Percentiles rank a stretch among this genome's conserved stretches.
Conservation (phyloP, 192 early-diverging fungal genomes). For the Mortierella claussenii region DNA sequence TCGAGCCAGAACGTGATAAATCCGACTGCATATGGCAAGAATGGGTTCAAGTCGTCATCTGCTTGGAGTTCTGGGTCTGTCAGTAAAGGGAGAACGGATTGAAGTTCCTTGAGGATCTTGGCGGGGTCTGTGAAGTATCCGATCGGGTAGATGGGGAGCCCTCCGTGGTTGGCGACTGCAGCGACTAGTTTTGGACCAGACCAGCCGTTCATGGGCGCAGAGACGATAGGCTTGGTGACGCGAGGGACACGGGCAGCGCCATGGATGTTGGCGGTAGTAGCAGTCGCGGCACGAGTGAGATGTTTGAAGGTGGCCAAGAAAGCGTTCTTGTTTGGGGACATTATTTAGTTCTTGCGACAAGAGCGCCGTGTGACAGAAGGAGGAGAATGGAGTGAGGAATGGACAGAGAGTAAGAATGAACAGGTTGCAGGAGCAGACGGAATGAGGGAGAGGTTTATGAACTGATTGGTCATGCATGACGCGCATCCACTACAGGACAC, state of each 20-base stretch:
- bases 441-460: too few species aligned
- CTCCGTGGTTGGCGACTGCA: constrained; percentile 56
- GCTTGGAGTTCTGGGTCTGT: neutral
- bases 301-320: constrained; percentile 19
- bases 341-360: too few species aligned
- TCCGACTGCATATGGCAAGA: constrained; percentile 54
- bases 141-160: constrained; percentile 40
- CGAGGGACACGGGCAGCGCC: neutral
- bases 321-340: constrained; percentile 13
- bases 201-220: constrained; percentile 58
- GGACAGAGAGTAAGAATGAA: too few species aligned
- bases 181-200: constrained; percentile 50
- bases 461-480: too few species aligned
- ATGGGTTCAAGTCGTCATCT: neutral
- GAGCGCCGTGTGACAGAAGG: neutral
- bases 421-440: too few species aligned
- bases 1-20: constrained; percentile 56
- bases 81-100: constrained; percentile 6
- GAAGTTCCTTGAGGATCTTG: constrained; percentile 34
- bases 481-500: too few species aligned
- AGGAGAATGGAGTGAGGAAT: too few species aligned
- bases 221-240: constrained; percentile 52
- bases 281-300: neutral
- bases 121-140: constrained; percentile 37
- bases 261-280: neutral